Conservation (phyloP, 192 early-diverging fungal genomes). For the Phlyctochytrium arcticum region DNA sequence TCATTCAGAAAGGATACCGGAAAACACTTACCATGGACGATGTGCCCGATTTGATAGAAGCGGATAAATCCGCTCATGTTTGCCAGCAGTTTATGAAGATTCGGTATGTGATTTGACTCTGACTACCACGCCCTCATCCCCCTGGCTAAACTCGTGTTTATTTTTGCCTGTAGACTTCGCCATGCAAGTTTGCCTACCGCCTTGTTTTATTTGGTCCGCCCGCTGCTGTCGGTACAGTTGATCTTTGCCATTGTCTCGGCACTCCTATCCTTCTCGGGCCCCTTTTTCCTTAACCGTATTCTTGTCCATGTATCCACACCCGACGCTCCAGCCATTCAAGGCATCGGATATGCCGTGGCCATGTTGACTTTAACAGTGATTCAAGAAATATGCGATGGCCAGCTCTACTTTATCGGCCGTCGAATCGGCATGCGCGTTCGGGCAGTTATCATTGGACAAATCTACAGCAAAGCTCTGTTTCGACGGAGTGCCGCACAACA, state of each 20-base stretch:
- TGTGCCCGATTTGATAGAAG: constrained; percentile 47
- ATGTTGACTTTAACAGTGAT: constrained; percentile 31
- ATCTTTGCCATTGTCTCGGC: constrained; percentile 4
- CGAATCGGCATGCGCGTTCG: constrained; percentile 30
- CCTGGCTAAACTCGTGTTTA: neutral
- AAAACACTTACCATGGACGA: constrained; percentile 58
- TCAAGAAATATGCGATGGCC: constrained; percentile 33
- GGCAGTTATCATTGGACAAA: constrained; percentile 37
- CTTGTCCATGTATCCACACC: constrained; percentile 27
- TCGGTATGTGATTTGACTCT: neutral
- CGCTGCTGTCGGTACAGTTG: constrained; percentile 4
- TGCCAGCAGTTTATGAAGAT: constrained; percentile 14
- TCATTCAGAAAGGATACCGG: constrained; percentile 52
- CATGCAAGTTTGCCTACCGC: constrained; percentile 21
- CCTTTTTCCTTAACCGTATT: constrained; percentile 43
- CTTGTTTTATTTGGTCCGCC: constrained; percentile 12
- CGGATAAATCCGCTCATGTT: constrained; percentile 43
- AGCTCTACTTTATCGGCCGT: constrained; percentile 44
- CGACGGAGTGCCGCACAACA: constrained; percentile 7
- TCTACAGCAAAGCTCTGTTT: constrained; percentile 44
- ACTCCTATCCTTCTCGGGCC: constrained; percentile 28
- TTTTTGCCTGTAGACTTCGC: neutral
- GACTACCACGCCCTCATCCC: constrained; percentile 4
- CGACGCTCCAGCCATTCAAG: constrained; percentile 11
- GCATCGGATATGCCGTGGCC: constrained; percentile 27